These are phyloP conservation scores for Volvox carteri DNA, from an alignment of 163 green algal species.

Conservation along the genomic window DNA sequence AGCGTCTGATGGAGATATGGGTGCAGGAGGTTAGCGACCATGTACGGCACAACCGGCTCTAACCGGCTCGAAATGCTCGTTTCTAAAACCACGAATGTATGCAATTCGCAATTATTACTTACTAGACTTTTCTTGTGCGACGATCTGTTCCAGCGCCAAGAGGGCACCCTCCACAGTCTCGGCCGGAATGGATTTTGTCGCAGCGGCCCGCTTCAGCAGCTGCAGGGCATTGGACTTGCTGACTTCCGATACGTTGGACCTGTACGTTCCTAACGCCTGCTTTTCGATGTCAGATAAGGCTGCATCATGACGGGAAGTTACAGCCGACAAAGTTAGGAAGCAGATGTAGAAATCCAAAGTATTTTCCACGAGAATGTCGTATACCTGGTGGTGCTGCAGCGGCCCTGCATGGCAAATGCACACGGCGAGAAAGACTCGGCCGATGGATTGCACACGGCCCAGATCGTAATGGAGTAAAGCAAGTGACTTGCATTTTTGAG, in stretches of 20 bases:
- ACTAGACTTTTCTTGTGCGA: not conserved
- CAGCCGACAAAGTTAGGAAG: no score
- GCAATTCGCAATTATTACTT: not conserved
- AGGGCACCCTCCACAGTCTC: constrained; percentile 44
- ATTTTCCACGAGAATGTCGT: not conserved
- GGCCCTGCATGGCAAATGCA: not conserved
- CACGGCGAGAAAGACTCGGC: not conserved
- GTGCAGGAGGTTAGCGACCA: no score
- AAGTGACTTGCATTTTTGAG: not conserved
- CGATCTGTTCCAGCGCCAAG: constrained; percentile 24
- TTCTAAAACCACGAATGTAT: no score
- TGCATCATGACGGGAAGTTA: constrained; percentile 12
- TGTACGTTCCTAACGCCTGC: constrained; percentile 9
- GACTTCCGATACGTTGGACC: not conserved
- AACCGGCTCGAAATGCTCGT: no score
- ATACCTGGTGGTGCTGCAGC: not conserved
- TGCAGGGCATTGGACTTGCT: constrained; percentile 17
- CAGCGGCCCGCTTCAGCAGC: constrained; percentile 20
- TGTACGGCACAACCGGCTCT: no score
- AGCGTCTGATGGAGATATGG: no score
- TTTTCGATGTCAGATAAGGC: constrained; percentile 31
- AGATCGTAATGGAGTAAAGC: not conserved
- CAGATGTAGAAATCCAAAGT: no score
- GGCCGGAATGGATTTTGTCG: not conserved
- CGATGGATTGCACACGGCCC: not conserved